Evolutionary conservation across 2,329 filamentous ascomycete species (phyloP).

Genomic region (Sarocladium strictum): DNA sequence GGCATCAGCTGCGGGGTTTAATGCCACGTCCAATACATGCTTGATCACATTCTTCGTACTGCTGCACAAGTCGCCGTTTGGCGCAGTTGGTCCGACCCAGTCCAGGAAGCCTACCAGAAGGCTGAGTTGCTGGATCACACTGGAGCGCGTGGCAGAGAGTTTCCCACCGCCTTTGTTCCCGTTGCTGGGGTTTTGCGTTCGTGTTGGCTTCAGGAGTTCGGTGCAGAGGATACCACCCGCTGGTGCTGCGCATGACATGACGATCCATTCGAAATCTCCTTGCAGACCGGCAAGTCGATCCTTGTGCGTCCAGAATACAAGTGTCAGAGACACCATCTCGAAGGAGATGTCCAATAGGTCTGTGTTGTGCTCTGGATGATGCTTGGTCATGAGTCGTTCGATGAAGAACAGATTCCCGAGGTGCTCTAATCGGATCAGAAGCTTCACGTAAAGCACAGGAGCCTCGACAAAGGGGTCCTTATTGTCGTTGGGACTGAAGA

Average conservation of each 20-base stretch:
- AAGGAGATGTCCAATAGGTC: slow-evolving; percentile 37
- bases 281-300: slow-evolving; percentile 33
- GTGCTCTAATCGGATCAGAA: slow-evolving; percentile 42
- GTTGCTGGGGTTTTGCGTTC: slow-evolving; percentile 18
- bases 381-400: slow-evolving; percentile 46
- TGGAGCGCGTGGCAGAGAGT: slow-evolving; percentile 30
- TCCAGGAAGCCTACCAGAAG: slow-evolving; percentile 43
- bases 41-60: slow-evolving; percentile 39
- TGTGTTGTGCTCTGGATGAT: slow-evolving; percentile 22
- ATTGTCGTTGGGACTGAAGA: slow-evolving; percentile 45
- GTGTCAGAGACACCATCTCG: slow-evolving; percentile 38
- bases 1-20: slow-evolving; percentile 28
- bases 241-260: slow-evolving; percentile 44
- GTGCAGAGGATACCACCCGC: slow-evolving; percentile 42
- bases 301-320: slow-evolving; percentile 40
- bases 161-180: slow-evolving; percentile 12
- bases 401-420: slow-evolving; percentile 53
- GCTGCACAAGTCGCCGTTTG: slow-evolving; percentile 39
- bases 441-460: slow-evolving; percentile 31
- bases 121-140: slow-evolving; percentile 44
- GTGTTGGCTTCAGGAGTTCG: slow-evolving; percentile 37
- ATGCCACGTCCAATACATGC: slow-evolving; percentile 42
- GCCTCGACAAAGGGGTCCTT: slow-evolving; percentile 37
- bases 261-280: slow-evolving; percentile 38
- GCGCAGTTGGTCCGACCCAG: slow-evolving; percentile 39